Conservation (phyloP, 257 asterid species). For the Ballota nigra region DNA sequence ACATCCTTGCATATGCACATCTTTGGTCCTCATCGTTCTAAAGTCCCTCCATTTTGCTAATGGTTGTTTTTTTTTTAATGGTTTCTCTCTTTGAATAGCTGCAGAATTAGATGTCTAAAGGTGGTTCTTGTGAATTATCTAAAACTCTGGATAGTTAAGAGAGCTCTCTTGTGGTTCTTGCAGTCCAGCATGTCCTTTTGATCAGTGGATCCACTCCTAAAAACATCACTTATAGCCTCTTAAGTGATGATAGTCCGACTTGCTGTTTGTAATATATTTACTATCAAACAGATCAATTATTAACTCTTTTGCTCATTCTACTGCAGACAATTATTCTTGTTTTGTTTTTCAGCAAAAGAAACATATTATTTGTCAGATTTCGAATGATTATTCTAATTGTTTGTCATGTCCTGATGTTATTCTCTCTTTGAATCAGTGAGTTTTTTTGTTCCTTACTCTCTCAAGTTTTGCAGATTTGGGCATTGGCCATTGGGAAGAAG, state of each 20-base stretch:
- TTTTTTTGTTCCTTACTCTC: slow-evolving; percentile 17
- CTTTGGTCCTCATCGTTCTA: too few relatives aligned
- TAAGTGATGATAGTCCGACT: neutral
- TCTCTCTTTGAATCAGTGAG: neutral
- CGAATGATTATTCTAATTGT: neutral
- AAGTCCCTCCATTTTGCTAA: too few relatives aligned
- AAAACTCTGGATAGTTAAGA: neutral
- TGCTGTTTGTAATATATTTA: neutral
- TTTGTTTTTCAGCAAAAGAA: too few relatives aligned
- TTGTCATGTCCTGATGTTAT: neutral
- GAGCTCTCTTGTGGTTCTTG: neutral
- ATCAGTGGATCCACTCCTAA: neutral
- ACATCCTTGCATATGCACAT: too few relatives aligned
- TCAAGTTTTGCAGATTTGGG: slow-evolving; percentile 73
- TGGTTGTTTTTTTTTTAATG: too few relatives aligned
- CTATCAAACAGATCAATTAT: neutral
- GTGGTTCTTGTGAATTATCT: neutral
- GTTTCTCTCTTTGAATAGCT: too few relatives aligned
- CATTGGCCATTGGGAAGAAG: slow-evolving; percentile 83
- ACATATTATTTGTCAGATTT: neutral
- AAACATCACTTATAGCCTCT: neutral
- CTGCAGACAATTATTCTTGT: neutral
- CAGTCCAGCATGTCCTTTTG: neutral
- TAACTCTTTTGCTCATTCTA: neutral
- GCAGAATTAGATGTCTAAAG: neutral